Conservation (phyloP, 176 grass and related monocot species). For the Thalia dealbata region DNA sequence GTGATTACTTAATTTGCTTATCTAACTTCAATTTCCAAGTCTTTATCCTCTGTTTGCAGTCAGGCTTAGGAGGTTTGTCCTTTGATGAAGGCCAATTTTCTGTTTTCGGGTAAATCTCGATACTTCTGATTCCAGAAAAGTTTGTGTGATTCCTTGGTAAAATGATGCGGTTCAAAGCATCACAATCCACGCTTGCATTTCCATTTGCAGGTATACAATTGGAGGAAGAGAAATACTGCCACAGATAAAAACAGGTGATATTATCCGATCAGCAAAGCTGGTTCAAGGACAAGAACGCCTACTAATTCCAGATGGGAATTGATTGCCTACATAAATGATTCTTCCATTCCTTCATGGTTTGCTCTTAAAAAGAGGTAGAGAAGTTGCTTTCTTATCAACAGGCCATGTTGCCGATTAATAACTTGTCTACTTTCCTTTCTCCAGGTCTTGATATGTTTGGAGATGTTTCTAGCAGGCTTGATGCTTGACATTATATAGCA, state of each 20-base stretch:
- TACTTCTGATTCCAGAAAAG: neutral
- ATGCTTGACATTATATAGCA: no score
- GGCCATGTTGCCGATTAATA: neutral
- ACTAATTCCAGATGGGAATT: conserved; percentile 55
- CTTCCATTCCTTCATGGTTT: conserved; percentile 1
- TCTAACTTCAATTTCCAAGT: neutral
- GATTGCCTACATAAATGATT: conserved; percentile 14
- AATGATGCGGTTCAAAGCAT: neutral
- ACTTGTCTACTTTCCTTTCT: no score
- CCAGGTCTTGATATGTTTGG: no score
- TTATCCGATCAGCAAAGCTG: conserved; percentile 71
- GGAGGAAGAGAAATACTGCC: conserved; percentile 65
- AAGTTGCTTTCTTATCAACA: neutral
- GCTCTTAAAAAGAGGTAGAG: neutral
- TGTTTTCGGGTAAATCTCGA: conserved; percentile 62
- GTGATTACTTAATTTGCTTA: neutral
- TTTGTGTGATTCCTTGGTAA: neutral
- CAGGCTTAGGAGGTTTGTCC: conserved; percentile 88
- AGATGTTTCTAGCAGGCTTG: no score
- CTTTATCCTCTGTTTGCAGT: conserved; percentile 27
- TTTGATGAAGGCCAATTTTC: conserved; percentile 99
- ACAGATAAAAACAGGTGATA: conserved; percentile 83
- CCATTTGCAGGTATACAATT: conserved; percentile 56
- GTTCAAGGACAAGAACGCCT: conserved; percentile 71
- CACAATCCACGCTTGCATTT: neutral